A percentile compares a stretch with the other conserved stretches of the same genome.
These are phyloP conservation scores for Corylus avellana DNA, from an alignment of 306 rosid species.

Conservation along the genomic window DNA sequence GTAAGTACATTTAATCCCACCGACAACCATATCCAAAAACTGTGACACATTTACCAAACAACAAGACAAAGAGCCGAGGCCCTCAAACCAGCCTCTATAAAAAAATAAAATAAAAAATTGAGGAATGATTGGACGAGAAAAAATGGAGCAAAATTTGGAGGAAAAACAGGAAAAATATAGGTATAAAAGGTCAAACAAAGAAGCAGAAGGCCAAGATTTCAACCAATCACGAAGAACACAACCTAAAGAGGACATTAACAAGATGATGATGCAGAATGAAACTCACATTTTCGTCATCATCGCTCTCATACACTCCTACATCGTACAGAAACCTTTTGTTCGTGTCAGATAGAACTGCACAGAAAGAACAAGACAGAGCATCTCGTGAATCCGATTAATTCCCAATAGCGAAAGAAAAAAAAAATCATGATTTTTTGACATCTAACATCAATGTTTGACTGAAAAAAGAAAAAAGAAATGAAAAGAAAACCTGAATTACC, in stretches of 20 bases:
- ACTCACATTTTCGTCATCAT: slow-evolving; percentile 79
- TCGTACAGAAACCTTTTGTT: slow-evolving; percentile 90
- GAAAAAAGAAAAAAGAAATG: background rate
- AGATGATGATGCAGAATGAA: background rate
- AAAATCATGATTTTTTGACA: background rate
- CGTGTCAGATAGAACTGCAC: slow-evolving; percentile 76
- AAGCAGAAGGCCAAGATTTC: background rate
- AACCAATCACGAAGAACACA: background rate
- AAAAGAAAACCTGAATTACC: slow-evolving; percentile 45
- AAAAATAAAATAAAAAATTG: background rate
- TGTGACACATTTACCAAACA: background rate
- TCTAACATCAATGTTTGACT: slow-evolving; percentile 1
- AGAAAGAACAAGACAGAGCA: background rate
- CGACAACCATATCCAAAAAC: background rate
- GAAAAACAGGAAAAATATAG: background rate
- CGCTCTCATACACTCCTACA: slow-evolving; percentile 83
- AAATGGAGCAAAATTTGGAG: background rate
- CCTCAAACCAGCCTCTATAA: background rate
- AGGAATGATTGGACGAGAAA: background rate
- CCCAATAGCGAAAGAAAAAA: slow-evolving; percentile 1
- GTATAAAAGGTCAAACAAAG: background rate
- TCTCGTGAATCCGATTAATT: slow-evolving; percentile 17
- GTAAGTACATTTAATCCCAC: background rate
- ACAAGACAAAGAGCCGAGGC: slow-evolving; percentile 3
- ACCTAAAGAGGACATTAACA: background rate